Evolutionary conservation across 257 asterid genomes (phyloP).

Genomic region (Eucommia ulmoides): DNA sequence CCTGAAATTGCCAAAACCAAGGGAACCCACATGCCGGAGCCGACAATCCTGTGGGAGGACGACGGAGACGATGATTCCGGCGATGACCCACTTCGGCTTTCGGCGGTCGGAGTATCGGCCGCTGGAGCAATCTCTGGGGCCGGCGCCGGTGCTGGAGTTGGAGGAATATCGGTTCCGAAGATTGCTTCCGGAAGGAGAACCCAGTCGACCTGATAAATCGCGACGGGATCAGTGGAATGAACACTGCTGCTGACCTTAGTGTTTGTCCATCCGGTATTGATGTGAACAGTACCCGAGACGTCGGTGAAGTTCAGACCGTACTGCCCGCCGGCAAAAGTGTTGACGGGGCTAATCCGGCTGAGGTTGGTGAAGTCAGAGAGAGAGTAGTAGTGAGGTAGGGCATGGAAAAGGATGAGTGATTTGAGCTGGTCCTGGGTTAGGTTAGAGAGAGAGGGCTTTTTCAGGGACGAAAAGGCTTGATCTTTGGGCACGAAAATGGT

Average conservation of each 20-base stretch:
- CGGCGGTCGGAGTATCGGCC: constrained; percentile 47
- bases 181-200: constrained; percentile 70
- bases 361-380: constrained; percentile 69
- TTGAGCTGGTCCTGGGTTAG: constrained; percentile 60
- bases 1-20: constrained; percentile 26
- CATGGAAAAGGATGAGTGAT: constrained; percentile 61
- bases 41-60: constrained; percentile 18
- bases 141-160: constrained; percentile 74
- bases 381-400: constrained; percentile 53
- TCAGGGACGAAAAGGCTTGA: constrained; percentile 38
- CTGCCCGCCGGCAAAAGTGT: constrained; percentile 52
- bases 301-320: constrained; percentile 47
- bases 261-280: constrained; percentile 60
- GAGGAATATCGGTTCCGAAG: constrained; percentile 79
- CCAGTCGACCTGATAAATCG: constrained; percentile 52
- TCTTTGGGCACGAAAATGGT: constrained; percentile 73
- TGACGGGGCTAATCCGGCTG: constrained; percentile 49
- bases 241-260: constrained; percentile 68
- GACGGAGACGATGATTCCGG: constrained; percentile 29
- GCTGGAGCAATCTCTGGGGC: constrained; percentile 42
- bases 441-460: constrained; percentile 40
- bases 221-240: constrained; percentile 59
- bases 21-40: constrained; percentile 15
- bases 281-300: constrained; percentile 38
- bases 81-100: constrained; percentile 15